Evolutionary conservation across 371 early-diverging fungal genomes (phyloP).

Genomic region (Actinomortierella ambigua): DNA sequence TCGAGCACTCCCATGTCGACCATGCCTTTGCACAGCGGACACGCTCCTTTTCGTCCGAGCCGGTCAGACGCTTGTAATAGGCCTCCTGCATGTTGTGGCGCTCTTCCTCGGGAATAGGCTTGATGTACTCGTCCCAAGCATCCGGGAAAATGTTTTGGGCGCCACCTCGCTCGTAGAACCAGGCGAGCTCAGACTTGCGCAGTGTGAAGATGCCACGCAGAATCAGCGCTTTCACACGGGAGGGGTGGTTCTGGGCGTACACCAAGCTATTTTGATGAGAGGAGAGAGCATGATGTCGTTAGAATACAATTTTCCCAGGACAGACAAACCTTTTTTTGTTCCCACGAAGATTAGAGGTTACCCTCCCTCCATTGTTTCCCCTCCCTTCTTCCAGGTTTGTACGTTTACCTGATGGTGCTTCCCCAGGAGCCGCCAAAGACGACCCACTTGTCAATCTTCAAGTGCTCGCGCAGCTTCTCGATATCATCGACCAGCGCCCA

Average conservation of each 20-base stretch:
- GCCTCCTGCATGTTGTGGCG: conserved; percentile 60
- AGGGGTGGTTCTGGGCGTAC: conserved; percentile 64
- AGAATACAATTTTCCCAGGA: conserved; percentile 3
- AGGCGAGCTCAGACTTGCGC: conserved; percentile 56
- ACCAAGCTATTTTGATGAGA: conserved; percentile 45
- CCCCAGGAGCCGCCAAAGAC: conserved; percentile 69
- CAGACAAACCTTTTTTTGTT: too few relatives aligned
- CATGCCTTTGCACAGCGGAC: conserved; percentile 60
- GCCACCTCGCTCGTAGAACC: conserved; percentile 66
- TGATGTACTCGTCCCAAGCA: conserved; percentile 60
- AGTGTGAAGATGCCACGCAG: conserved; percentile 69
- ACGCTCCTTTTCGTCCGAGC: conserved; percentile 51
- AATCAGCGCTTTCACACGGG: conserved; percentile 61
- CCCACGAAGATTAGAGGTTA: too few relatives aligned
- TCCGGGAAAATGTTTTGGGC: conserved; percentile 64
- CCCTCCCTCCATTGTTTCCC: too few relatives aligned
- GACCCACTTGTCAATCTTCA: conserved; percentile 66
- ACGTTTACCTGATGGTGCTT: conserved; percentile 42
- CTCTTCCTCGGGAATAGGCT: conserved; percentile 64
- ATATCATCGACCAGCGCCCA: conserved; percentile 66
- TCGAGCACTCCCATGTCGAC: conserved; percentile 66
- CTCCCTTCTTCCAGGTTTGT: too few relatives aligned
- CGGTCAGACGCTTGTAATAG: conserved; percentile 67
- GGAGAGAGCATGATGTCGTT: conserved; percentile 48
- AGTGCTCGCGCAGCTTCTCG: conserved; percentile 55